Evolutionary conservation across 129 eudicot genomes (phyloP).

Genomic region (Cynara cardunculus): DNA sequence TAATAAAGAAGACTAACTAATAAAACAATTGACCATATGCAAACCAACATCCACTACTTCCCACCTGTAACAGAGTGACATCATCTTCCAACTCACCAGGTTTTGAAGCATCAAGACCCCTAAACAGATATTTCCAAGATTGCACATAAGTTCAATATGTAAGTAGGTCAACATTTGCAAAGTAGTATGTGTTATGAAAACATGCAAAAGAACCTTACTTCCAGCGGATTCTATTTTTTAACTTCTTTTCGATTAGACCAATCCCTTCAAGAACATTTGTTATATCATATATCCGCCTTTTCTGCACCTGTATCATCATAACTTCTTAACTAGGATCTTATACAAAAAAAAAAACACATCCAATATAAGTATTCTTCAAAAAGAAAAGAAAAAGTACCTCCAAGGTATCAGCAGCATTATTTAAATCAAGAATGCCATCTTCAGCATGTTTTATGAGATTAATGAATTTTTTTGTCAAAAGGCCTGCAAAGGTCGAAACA

Average conservation of each 20-base stretch:
- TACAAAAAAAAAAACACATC: not conserved
- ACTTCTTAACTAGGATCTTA: not conserved
- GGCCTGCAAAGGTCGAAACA: slow-evolving; percentile 42
- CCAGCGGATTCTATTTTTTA: slow-evolving; percentile 94
- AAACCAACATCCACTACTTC: not conserved
- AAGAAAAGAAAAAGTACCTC: slow-evolving; percentile 40
- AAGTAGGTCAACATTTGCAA: slow-evolving; percentile 1
- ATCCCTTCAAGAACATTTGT: slow-evolving; percentile 99
- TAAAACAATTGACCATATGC: not conserved
- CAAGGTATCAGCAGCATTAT: slow-evolving; percentile 95
- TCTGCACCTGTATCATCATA: slow-evolving; percentile 69
- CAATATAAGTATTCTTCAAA: not conserved
- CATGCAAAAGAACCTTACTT: slow-evolving; percentile 51
- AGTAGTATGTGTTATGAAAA: not conserved
- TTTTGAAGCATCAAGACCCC: slow-evolving; percentile 89
- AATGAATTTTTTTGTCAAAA: slow-evolving; percentile 85
- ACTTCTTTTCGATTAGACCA: slow-evolving; percentile 97
- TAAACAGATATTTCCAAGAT: slow-evolving; percentile 26
- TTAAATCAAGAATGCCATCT: slow-evolving; percentile 95
- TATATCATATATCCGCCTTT: slow-evolving; percentile 96
- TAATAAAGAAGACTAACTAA: not conserved
- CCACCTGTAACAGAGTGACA: slow-evolving; percentile 65
- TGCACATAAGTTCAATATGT: not conserved
- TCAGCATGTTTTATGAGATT: slow-evolving; percentile 88
- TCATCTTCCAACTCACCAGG: slow-evolving; percentile 76